These are phyloP conservation scores for Aspergillus unguis DNA, from an alignment of 2,329 filamentous ascomycete species.

Conservation along the genomic window DNA sequence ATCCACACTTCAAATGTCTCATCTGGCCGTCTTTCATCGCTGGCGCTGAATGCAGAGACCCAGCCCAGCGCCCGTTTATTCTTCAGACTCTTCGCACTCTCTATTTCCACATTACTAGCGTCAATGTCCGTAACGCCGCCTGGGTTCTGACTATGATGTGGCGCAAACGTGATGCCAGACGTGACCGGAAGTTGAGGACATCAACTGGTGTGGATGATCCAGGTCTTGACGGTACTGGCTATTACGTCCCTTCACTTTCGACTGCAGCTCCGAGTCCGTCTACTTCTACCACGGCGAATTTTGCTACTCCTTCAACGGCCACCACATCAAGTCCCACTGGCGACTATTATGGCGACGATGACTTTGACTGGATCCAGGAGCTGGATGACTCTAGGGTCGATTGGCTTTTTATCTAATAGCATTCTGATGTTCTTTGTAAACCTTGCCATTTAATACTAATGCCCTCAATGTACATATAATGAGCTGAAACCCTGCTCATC, in stretches of 20 bases:
- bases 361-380: constrained; percentile 42
- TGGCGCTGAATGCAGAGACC: constrained; percentile 37
- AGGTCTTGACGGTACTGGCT: not conserved
- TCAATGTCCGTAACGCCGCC: constrained; percentile 40
- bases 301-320: constrained; percentile 2
- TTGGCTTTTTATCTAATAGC: constrained; percentile 40
- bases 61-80: constrained; percentile 31
- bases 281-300: not conserved
- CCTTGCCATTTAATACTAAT: not conserved
- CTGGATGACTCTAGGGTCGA: constrained; percentile 39
- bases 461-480: not conserved
- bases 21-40: constrained; percentile 46
- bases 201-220: not conserved
- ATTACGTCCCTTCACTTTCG: not conserved
- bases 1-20: constrained; percentile 43
- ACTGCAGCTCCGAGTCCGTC: not conserved
- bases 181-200: constrained; percentile 13
- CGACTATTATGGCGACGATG: constrained; percentile 27
- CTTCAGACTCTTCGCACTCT: constrained; percentile 33
- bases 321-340: constrained; percentile 6
- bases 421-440: not conserved
- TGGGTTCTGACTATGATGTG: constrained; percentile 42
- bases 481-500: not conserved
- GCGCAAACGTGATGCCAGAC: constrained; percentile 37
- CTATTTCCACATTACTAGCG: constrained; percentile 36